phyloP scores from a whole-genome alignment of 2,329 filamentous ascomycete genomes.

The Parastagonospora nodorum region DNA sequence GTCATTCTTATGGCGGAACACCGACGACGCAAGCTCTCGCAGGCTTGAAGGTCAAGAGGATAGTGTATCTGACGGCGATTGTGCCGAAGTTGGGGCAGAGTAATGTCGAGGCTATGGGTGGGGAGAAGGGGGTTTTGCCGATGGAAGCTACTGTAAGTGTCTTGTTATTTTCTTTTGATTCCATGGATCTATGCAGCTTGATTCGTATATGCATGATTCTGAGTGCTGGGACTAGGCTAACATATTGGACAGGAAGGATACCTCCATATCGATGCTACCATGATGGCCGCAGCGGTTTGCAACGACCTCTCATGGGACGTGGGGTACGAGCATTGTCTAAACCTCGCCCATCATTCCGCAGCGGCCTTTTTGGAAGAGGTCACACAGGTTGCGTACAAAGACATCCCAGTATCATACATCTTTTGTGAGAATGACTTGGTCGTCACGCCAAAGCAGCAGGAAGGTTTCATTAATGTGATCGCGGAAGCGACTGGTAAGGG shows the following conservation, averaged over 20 bases:
- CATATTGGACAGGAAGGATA: constrained; percentile 12
- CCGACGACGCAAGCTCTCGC: constrained; percentile 15
- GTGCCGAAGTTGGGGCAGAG: constrained; percentile 16
- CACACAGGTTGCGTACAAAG: constrained; percentile 47
- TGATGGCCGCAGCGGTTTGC: constrained; percentile 9
- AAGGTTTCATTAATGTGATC: constrained; percentile 38
- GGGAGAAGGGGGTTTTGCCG: neutral
- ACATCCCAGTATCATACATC: constrained; percentile 48
- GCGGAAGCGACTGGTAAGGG: constrained; percentile 40
- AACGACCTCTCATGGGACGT: constrained; percentile 25
- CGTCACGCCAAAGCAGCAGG: constrained; percentile 37
- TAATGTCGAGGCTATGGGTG: constrained; percentile 7
- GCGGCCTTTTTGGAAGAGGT: constrained; percentile 38
- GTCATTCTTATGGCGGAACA: constrained; percentile 20
- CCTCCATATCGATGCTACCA: constrained; percentile 15
- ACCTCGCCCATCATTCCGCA: constrained; percentile 38
- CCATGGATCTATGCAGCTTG: too few relatives aligned
- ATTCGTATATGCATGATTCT: too few relatives aligned
- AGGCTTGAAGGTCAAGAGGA: constrained; percentile 12
- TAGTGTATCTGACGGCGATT: constrained; percentile 20
- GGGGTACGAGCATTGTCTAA: constrained; percentile 19
- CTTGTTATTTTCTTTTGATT: too few relatives aligned
- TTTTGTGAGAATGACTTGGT: constrained; percentile 44
- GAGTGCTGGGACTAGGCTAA: too few relatives aligned
- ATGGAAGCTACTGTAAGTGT: constrained; percentile 7